Percentiles rank a stretch among this genome's conserved stretches.
Evolutionary conservation across 2,329 filamentous ascomycete species (phyloP).

Genomic region (Pyricularia grisea): DNA sequence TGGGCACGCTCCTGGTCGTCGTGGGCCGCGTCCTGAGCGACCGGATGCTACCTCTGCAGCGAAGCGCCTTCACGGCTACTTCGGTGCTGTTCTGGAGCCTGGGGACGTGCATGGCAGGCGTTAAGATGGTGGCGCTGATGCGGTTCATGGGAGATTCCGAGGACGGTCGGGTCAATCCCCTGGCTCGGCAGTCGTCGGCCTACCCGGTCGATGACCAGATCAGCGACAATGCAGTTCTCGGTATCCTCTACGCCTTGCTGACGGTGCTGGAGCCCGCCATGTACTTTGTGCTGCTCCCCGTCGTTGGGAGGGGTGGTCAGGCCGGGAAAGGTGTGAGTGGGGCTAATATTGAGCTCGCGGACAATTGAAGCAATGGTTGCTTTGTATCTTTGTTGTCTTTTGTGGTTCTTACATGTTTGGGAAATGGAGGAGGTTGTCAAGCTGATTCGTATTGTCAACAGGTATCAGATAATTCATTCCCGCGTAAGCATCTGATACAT

Average conservation of each 20-base stretch:
- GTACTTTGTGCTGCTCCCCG: background rate
- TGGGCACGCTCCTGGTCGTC: slow-evolving; percentile 9
- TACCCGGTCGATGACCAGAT: slow-evolving; percentile 16
- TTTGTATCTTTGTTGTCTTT: background rate
- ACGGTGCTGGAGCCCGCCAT: slow-evolving; percentile 5
- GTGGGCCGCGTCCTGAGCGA: background rate
- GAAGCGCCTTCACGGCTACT: background rate
- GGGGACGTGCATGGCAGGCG: slow-evolving; percentile 12
- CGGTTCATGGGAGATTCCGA: slow-evolving; percentile 6
- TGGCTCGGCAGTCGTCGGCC: slow-evolving; percentile 8
- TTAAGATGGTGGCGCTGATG: slow-evolving; percentile 13
- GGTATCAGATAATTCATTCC: background rate
- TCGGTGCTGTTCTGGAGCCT: slow-evolving; percentile 12
- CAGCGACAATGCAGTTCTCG: slow-evolving; percentile 14
- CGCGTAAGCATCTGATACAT: background rate
- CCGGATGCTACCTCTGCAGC: background rate
- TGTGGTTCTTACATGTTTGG: too few relatives aligned
- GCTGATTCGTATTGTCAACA: too few relatives aligned
- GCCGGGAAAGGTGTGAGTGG: background rate
- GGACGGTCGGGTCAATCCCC: background rate
- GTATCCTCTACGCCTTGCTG: slow-evolving; percentile 12
- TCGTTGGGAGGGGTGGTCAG: background rate
- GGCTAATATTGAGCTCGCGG: slow-evolving; percentile 2
- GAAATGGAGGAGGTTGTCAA: too few relatives aligned
- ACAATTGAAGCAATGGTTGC: background rate